Evolutionary conservation across 495 filamentous ascomycete genomes (phyloP), one percentile per base, ranked within the genome.

Genomic region (Aspergillus sclerotioniger): DNA sequence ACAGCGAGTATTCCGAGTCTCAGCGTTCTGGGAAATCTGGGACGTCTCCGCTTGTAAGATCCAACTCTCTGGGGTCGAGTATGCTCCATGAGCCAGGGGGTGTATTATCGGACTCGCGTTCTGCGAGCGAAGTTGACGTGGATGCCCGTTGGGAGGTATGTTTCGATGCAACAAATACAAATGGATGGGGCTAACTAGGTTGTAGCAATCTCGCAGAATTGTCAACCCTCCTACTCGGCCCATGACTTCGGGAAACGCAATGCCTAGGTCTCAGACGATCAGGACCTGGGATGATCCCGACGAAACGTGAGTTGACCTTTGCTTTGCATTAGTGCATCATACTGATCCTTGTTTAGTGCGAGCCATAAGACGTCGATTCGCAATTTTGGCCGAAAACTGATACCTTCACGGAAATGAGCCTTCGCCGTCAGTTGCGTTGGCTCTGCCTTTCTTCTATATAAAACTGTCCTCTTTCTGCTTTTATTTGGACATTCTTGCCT

Each of bases 351-450:
- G 66, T 39, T 35, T 28, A 51, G 33, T 20, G 37, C 41, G 19
- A 9, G 33, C 37, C 74, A 67, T 28, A 60, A 69, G 41, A 79
- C 72, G 57, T 74, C 71, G 31, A 74, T 78, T 37, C 73, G 75
- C 54, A 78, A 61, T 56, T 53, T 79, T 15, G 71, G 76, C 51
- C 76, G 76, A 19, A 78, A 74, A 58, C 49, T 78, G 51, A 73
- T 73, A 51, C 60, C 57, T 35, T 58, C 55, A 51, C 61, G 67
- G 43, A 66, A 66, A 53, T 62, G 47, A 57, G 2, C 29, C 41
- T 10, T 21, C 25, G 2, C 39, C 35, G 5, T 6, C 54, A 49
- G 1, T 12, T 31, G 21, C 0, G 20, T 12, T 9, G 8, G 8
- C 29, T 49, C 54, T 13, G 5, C 25, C 19, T 28, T 29, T n/a